phyloP scores from a whole-genome alignment of 2,329 filamentous ascomycete species.

The Teratosphaeria gauchensis region DNA sequence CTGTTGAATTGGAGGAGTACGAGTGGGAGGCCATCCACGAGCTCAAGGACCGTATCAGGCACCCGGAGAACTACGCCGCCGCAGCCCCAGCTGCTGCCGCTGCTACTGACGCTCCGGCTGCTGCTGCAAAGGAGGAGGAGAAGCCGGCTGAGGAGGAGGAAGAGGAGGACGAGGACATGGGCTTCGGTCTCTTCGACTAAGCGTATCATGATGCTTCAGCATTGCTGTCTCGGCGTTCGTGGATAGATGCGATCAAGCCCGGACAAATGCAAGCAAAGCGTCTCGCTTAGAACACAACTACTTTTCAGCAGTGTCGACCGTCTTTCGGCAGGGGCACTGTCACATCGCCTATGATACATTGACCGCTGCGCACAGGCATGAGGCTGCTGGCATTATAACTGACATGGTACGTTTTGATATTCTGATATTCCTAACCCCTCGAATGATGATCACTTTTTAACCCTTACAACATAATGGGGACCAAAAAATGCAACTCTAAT shows the following conservation, averaged over 20 bases:
- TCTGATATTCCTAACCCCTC: constrained; percentile 11
- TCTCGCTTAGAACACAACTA: neutral
- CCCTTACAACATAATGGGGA: constrained; percentile 51
- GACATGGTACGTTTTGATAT: constrained; percentile 19
- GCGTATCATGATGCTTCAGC: constrained; percentile 5
- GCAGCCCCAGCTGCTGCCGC: constrained; percentile 49
- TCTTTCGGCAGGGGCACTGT: constrained; percentile 15
- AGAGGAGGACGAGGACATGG: constrained; percentile 48
- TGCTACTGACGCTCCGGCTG: constrained; percentile 41
- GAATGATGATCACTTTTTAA: constrained; percentile 61
- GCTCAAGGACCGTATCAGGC: constrained; percentile 99
- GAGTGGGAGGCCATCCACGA: constrained; percentile 92
- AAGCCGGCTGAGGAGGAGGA: constrained; percentile 54
- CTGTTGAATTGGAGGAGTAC: constrained; percentile 71
- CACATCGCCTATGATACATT: neutral
- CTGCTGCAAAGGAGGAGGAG: constrained; percentile 50
- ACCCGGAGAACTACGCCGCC: constrained; percentile 70
- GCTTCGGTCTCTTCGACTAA: constrained; percentile 48
- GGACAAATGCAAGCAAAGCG: neutral
- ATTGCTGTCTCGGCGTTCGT: neutral
- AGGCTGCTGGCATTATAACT: neutral
- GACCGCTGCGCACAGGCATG: neutral
- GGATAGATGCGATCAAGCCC: neutral
- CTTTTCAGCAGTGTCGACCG: constrained; percentile 2
- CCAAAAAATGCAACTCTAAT: constrained; percentile 59